Percentiles rank a stretch among this genome's conserved stretches.
Conservation (phyloP, 176 grass and related monocot genomes). For the Lolium perenne region DNA sequence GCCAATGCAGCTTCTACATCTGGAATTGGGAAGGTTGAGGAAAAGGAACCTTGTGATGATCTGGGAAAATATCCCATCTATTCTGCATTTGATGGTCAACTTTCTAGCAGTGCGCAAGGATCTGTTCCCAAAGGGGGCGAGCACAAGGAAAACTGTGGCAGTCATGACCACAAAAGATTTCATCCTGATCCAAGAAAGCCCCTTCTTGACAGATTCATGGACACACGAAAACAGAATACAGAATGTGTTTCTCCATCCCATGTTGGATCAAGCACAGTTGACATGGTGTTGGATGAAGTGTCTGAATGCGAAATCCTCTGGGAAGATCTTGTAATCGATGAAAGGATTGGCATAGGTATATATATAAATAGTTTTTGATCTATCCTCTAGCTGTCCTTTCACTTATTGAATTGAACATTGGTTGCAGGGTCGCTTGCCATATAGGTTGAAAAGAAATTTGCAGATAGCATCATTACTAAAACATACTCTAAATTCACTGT, state of each 20-base stretch:
- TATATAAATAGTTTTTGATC: constrained; percentile 15
- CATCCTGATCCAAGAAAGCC: constrained; percentile 51
- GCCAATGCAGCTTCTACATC: constrained; percentile 31
- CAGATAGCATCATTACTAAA: constrained; percentile 14
- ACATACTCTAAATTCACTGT: constrained; percentile 8
- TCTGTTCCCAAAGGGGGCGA: constrained; percentile 35
- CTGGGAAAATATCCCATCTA: constrained; percentile 43
- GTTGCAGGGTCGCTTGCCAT: constrained; percentile 1
- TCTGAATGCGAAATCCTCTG: constrained; percentile 88
- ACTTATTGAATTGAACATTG: background rate
- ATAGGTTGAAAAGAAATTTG: constrained; percentile 32
- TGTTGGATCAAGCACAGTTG: constrained; percentile 53
- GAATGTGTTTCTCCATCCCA: constrained; percentile 56
- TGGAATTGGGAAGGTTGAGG: constrained; percentile 44
- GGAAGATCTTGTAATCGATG: constrained; percentile 84
- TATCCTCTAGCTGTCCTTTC: background rate
- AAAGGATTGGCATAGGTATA: constrained; percentile 95
- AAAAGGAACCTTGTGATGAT: constrained; percentile 44
- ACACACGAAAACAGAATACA: constrained; percentile 44
- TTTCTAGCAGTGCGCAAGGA: constrained; percentile 33
- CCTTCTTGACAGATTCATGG: constrained; percentile 60
- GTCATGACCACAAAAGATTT: constrained; percentile 43
- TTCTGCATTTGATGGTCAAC: constrained; percentile 42
- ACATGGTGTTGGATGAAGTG: constrained; percentile 76
- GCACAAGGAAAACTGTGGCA: constrained; percentile 58